phyloP scores from a whole-genome alignment of 1,284 basidiomycete genomes.

The Exobasidium cylindrosporum region DNA sequence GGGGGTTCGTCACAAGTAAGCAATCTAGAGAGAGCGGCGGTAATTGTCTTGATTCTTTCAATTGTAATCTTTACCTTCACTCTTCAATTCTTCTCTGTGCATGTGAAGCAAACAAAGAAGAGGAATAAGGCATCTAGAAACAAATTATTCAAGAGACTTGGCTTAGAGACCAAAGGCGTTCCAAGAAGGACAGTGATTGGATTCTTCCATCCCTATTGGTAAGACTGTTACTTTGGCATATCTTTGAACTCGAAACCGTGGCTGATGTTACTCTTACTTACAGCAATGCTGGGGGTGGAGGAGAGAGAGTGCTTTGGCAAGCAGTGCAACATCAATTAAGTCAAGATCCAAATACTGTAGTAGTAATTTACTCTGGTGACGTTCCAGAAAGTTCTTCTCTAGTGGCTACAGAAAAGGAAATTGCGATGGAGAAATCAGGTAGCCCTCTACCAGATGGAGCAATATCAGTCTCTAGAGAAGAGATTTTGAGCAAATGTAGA shows the following conservation, averaged over 20 bases:
- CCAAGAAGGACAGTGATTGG: constrained; percentile 58
- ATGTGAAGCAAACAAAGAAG: constrained; percentile 10
- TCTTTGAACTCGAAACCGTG: too few relatives aligned
- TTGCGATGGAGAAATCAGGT: background rate
- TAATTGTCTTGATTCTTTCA: background rate
- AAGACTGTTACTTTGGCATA: too few relatives aligned
- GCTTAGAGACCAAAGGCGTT: background rate
- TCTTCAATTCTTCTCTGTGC: constrained; percentile 11
- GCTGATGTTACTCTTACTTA: too few relatives aligned
- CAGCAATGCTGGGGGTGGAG: constrained; percentile 95
- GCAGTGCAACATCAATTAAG: constrained; percentile 77
- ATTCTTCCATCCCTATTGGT: constrained; percentile 97
- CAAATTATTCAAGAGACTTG: constrained; percentile 10
- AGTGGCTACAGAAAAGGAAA: background rate
- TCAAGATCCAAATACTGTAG: constrained; percentile 69
- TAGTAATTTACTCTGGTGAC: constrained; percentile 79
- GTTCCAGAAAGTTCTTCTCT: constrained; percentile 6
- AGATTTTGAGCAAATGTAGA: constrained; percentile 64
- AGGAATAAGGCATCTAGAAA: constrained; percentile 6
- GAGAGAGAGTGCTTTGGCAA: constrained; percentile 92
- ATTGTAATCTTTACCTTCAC: constrained; percentile 8
- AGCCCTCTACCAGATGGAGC: background rate
- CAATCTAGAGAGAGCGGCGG: background rate
- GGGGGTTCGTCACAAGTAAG: background rate
- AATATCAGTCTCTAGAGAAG: constrained; percentile 63